phyloP scores from a whole-genome alignment of 2,329 filamentous ascomycete species.

The Ophiostoma populinum region DNA sequence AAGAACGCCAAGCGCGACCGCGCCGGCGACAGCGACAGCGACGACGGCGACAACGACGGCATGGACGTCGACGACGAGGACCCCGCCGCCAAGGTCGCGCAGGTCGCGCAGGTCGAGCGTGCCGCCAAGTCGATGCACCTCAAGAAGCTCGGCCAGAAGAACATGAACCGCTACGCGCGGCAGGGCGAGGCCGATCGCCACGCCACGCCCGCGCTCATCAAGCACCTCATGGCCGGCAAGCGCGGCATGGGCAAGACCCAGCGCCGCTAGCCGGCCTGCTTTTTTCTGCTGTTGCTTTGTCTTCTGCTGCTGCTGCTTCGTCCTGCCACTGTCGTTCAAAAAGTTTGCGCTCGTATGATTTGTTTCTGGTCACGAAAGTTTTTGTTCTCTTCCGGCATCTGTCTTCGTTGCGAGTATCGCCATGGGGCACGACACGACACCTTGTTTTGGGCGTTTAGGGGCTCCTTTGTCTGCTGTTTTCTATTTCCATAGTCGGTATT shows the following conservation, averaged over 20 bases:
- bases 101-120: constrained; percentile 56
- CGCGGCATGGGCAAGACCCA: constrained; percentile 81
- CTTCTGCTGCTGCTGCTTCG: constrained; percentile 1
- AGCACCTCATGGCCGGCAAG: constrained; percentile 90
- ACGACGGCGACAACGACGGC: constrained; percentile 46
- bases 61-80: constrained; percentile 54
- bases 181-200: constrained; percentile 96
- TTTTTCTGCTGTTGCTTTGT: neutral
- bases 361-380: no score
- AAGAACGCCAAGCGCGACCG: constrained; percentile 10
- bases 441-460: no score
- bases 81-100: constrained; percentile 20
- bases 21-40: constrained; percentile 48
- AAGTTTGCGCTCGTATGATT: no score
- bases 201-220: constrained; percentile 60
- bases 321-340: no score
- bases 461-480: no score
- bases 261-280: constrained; percentile 35
- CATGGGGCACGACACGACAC: no score
- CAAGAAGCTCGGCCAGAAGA: constrained; percentile 83
- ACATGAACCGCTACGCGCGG: constrained; percentile 96
- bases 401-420: no score
- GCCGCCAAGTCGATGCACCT: constrained; percentile 54
- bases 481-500: no score
- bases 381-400: no score